phyloP scores from a whole-genome alignment of 2,329 filamentous ascomycete species.

The Gaeumannomyces sp. region DNA sequence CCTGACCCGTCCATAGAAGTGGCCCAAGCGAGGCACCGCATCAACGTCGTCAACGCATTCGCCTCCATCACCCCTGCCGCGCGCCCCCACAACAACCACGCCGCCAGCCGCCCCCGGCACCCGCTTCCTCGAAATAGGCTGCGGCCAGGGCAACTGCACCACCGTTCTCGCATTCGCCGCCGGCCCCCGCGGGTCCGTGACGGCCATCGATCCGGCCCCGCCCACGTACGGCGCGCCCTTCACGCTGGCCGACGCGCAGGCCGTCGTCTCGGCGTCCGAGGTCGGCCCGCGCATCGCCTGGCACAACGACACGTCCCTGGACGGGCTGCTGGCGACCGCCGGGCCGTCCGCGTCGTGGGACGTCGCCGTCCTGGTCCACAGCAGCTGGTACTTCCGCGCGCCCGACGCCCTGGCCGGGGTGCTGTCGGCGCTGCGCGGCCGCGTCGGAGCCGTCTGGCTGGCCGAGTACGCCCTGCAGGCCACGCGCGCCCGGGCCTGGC shows the following conservation, averaged over 20 bases:
- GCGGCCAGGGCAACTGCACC: conserved; percentile 54
- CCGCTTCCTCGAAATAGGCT: conserved; percentile 50
- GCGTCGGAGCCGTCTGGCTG: conserved; percentile 31
- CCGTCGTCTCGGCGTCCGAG: conserved; percentile 31
- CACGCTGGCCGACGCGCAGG: conserved; percentile 43
- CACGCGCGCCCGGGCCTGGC: conserved; percentile 28
- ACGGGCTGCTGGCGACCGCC: conserved; percentile 26
- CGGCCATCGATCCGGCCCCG: conserved; percentile 43
- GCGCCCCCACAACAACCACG: conserved; percentile 17
- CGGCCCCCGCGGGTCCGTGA: conserved; percentile 35
- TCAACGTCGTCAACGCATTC: conserved; percentile 30
- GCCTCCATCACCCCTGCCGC: conserved; percentile 6
- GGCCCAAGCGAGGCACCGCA: conserved; percentile 25
- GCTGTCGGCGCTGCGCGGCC: conserved; percentile 28
- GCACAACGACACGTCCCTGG: conserved; percentile 29
- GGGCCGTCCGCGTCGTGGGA: conserved; percentile 29
- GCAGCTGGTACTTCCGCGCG: conserved; percentile 47
- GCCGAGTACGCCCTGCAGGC: conserved; percentile 41
- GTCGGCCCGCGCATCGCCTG: conserved; percentile 38
- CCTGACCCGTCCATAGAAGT: background rate
- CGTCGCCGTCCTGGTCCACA: conserved; percentile 42
- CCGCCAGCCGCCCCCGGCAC: conserved; percentile 23
- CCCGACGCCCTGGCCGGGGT: conserved; percentile 28
- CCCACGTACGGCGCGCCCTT: conserved; percentile 44
- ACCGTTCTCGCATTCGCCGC: conserved; percentile 44